A percentile compares a stretch with the other conserved stretches of the same genome.
Evolutionary conservation across 2,329 filamentous ascomycete genomes (phyloP).

Genomic region (Aspergillus calidoustus): DNA sequence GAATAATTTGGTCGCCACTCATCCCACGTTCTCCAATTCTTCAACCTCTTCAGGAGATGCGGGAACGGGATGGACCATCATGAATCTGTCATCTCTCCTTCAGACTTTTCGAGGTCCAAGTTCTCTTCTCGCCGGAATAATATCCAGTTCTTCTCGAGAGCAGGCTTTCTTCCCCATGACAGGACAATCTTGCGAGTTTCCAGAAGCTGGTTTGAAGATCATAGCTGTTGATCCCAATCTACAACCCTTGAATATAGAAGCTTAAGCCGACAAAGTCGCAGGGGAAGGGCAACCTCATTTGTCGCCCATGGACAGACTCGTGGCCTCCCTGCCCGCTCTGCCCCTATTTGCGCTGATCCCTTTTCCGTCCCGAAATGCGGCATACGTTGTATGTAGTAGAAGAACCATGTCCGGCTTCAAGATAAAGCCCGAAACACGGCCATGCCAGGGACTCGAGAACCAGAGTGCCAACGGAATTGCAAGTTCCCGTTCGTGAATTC

Average conservation of each 20-base stretch:
- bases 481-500: background rate
- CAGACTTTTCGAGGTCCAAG: background rate
- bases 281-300: background rate
- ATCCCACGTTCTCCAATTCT: background rate
- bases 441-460: background rate
- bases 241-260: constrained; percentile 3
- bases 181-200: background rate
- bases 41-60: background rate
- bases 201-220: constrained; percentile 9
- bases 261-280: constrained; percentile 1
- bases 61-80: too few relatives aligned
- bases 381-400: background rate
- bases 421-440: background rate
- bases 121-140: background rate
- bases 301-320: background rate
- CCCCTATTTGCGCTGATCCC: constrained; percentile 1
- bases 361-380: background rate
- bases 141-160: background rate
- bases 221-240: constrained; percentile 9
- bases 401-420: too few relatives aligned
- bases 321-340: background rate
- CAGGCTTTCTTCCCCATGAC: background rate
- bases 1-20: background rate
- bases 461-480: background rate
- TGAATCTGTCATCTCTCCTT: background rate